These are phyloP conservation scores for Botrytis fabae DNA, from an alignment of 2,329 filamentous ascomycete genomes.

Conservation along the genomic window DNA sequence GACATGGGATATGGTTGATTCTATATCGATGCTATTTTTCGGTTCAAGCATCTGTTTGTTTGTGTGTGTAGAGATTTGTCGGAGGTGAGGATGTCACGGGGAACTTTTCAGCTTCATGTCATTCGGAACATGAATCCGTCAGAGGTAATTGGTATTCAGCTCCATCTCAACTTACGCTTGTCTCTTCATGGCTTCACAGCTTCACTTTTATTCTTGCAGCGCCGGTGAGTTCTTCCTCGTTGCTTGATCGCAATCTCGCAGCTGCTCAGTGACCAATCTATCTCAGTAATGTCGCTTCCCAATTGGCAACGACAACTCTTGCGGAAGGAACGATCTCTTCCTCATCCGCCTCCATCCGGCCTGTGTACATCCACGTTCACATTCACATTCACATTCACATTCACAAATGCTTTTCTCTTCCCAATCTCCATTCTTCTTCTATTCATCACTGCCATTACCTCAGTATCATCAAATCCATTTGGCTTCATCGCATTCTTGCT, in stretches of 20 bases:
- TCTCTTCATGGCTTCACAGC: no score
- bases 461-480: not conserved
- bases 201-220: no score
- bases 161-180: no score
- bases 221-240: not conserved
- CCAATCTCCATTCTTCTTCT: not conserved
- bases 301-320: not conserved
- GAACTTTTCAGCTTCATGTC: not conserved
- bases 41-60: no score
- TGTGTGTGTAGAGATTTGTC: not conserved
- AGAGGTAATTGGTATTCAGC: no score
- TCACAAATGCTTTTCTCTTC: not conserved
- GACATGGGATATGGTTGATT: no score
- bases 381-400: no score
- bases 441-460: not conserved
- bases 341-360: no score
- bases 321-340: not conserved
- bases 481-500: not conserved
- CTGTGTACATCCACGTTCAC: not conserved
- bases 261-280: not conserved
- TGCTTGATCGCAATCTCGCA: not conserved
- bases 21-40: no score
- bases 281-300: not conserved
- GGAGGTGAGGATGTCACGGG: not conserved
- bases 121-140: no score